Evolutionary conservation across 2,329 filamentous ascomycete species (phyloP).

Genomic region (Alternaria incomplexa): DNA sequence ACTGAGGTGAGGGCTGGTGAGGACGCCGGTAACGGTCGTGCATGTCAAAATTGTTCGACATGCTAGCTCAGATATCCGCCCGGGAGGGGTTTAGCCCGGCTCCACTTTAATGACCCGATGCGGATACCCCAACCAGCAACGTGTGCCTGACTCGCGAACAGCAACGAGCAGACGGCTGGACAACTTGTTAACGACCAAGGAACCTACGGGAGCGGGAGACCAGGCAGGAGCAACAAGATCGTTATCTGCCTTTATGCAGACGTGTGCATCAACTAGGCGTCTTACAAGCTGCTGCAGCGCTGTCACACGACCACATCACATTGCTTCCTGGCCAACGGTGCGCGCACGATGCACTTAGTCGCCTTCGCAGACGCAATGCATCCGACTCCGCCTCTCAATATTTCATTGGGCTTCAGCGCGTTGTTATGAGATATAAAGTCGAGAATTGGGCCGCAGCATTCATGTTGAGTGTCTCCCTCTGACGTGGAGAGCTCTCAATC

Average conservation of each 20-base stretch:
- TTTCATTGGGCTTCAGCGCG: conserved; percentile 25
- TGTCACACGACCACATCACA: conserved; percentile 40
- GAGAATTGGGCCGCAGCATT: background rate
- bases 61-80: conserved; percentile 16
- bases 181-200: background rate
- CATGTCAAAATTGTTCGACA: conserved; percentile 33
- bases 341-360: conserved; percentile 38
- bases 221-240: background rate
- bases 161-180: background rate
- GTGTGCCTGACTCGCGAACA: conserved; percentile 15
- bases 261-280: conserved; percentile 12
- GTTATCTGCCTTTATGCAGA: conserved; percentile 12
- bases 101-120: conserved; percentile 6
- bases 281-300: conserved; percentile 31
- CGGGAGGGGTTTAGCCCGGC: conserved; percentile 6
- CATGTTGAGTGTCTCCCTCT: background rate
- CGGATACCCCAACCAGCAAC: background rate
- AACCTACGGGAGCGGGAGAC: background rate
- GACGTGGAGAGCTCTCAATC: background rate
- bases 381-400: conserved; percentile 45
- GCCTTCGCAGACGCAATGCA: conserved; percentile 43
- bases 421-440: background rate
- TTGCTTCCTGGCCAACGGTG: conserved; percentile 20
- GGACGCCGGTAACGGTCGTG: conserved; percentile 15
- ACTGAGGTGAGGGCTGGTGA: conserved; percentile 21